Evolutionary conservation across 176 grass and related monocot genomes (phyloP), one percentile per base, ranked within the genome.

Genomic region (Lolium rigidum): DNA sequence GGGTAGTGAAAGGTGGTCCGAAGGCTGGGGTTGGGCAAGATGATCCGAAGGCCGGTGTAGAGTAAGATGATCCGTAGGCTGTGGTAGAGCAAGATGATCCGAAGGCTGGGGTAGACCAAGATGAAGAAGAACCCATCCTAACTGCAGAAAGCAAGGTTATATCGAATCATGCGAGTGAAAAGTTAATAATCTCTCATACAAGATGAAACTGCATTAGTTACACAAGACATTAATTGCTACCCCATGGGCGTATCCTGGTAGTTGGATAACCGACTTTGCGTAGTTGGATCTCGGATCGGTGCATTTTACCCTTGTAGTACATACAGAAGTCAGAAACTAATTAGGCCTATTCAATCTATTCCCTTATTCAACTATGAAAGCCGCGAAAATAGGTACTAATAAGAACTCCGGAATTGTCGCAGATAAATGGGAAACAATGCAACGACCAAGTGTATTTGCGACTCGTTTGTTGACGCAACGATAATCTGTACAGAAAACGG

Each of bases 81-180:
- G 47, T 1, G 47, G 49, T 15, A 14, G 49, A 51, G 12, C 12
- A 13, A 51, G 49, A 24, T 61, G n/a, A 24, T 24, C 59, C 59
- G 22, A 79, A 60, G 37, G 18, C 18, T 13, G 50, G 28, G 50
- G 50, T 18, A 57, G 50, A 56, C 51, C 55, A 79, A 24, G 80
- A 55, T 82, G 80, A 69, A 70, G 18, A 82, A 56, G 80, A 82
- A 37, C 31, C 49, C 31, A 39, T 70, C 49, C 56, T 56, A 56
- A 14, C 65, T 82, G 80, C 65, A 70, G 47, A 70, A 56, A 70
- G 12, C 31, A 71, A 82, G 31, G 58, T 82, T 24, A 71, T 3
- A 71, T 44, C 2, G 52, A 43, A 57, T 82, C 55, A 44, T 66
- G 58, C 14, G 31, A 16, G 39, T 56, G 17, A n/a, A 7, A 51